These are phyloP conservation scores for Aureobasidium lini DNA, from an alignment of 2,329 filamentous ascomycete species.

Conservation along the genomic window DNA sequence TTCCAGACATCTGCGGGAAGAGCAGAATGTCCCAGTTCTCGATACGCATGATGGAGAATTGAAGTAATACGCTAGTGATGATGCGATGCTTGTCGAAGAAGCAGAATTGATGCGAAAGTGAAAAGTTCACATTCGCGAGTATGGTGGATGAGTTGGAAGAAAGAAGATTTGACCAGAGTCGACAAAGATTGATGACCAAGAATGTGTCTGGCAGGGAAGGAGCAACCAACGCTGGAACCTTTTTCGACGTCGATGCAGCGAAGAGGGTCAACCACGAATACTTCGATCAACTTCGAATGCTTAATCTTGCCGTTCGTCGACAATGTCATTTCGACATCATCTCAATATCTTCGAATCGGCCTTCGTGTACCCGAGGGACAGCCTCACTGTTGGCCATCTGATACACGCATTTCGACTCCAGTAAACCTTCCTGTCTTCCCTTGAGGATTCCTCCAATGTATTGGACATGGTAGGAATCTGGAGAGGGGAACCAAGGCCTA, in stretches of 20 bases:
- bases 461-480: no score
- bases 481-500: no score
- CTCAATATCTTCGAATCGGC: not conserved
- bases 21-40: slow-evolving; percentile 80
- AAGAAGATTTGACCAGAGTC: not conserved
- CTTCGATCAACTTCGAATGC: not conserved
- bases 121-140: not conserved
- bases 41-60: slow-evolving; percentile 60
- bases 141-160: not conserved
- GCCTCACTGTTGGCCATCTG: no score
- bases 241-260: not conserved
- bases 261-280: not conserved
- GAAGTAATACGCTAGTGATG: slow-evolving; percentile 11
- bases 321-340: not conserved
- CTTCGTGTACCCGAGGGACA: no score
- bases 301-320: not conserved
- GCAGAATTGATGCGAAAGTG: not conserved
- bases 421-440: no score
- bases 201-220: not conserved
- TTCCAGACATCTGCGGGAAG: slow-evolving; percentile 55
- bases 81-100: not conserved
- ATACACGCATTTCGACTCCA: no score
- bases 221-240: not conserved
- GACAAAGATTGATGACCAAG: not conserved
- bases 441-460: no score